Evolutionary conservation across 306 rosid species (phyloP).

Genomic region (Cucurbita argyrosperma): DNA sequence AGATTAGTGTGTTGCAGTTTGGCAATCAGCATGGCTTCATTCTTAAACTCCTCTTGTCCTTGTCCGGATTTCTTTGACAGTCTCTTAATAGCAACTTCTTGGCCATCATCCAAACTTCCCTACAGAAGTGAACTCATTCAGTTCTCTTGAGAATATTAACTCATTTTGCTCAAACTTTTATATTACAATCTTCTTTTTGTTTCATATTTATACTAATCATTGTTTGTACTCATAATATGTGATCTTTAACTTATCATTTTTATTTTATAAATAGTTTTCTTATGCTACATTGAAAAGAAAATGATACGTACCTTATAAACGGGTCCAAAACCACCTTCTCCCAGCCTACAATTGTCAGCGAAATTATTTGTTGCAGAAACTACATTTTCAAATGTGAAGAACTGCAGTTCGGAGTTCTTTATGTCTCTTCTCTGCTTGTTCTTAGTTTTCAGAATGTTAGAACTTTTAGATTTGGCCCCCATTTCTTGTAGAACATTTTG

Average conservation of each 20-base stretch:
- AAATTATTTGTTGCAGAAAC: neutral
- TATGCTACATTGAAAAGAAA: neutral
- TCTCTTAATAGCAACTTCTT: constrained; percentile 31
- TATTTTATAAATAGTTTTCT: neutral
- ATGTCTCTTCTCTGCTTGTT: neutral
- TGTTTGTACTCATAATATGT: neutral
- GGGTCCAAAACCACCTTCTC: neutral
- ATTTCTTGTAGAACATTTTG: neutral
- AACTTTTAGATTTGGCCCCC: neutral
- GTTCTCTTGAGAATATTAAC: neutral
- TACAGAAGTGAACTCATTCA: neutral
- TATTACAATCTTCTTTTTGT: neutral
- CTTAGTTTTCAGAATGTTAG: neutral
- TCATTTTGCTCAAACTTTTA: neutral
- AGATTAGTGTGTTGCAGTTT: constrained; percentile 33
- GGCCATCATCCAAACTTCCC: constrained; percentile 21
- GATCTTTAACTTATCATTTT: neutral
- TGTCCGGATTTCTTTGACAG: constrained; percentile 25
- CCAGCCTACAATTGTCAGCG: neutral
- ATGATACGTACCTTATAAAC: neutral
- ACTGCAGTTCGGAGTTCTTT: neutral
- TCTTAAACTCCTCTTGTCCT: constrained; percentile 7
- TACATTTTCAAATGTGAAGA: neutral
- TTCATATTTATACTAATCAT: neutral
- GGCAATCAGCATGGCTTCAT: constrained; percentile 24